These are phyloP conservation scores for Ruellia speciosa DNA, from an alignment of 305 asterid genomes.

Conservation along the genomic window DNA sequence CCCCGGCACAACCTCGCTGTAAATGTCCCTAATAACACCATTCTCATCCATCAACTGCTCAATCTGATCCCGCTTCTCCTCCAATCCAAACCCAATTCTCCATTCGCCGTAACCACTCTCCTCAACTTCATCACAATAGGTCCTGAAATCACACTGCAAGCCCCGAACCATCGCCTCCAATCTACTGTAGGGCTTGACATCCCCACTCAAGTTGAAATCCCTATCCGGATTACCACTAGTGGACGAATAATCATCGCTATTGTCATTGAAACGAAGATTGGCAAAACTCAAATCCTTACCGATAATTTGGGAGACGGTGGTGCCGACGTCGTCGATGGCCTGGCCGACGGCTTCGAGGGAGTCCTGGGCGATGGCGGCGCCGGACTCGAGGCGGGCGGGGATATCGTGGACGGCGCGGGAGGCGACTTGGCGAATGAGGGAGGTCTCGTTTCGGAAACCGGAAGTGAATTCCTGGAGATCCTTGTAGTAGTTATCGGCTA, in stretches of 20 bases:
- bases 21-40: slow-evolving; percentile 45
- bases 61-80: slow-evolving; percentile 44
- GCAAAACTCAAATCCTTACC: slow-evolving; percentile 58
- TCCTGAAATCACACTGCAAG: slow-evolving; percentile 51
- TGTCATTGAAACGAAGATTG: slow-evolving; percentile 27
- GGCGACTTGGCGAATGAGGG: slow-evolving; percentile 64
- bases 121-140: slow-evolving; percentile 61
- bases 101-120: slow-evolving; percentile 50
- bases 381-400: slow-evolving; percentile 74
- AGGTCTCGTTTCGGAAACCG: slow-evolving; percentile 58
- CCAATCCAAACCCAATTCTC: slow-evolving; percentile 54
- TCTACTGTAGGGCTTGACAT: slow-evolving; percentile 66
- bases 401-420: slow-evolving; percentile 63
- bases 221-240: slow-evolving; percentile 18
- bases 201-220: slow-evolving; percentile 20
- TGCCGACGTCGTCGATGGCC: slow-evolving; percentile 66
- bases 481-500: slow-evolving; percentile 66
- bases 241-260: slow-evolving; percentile 10
- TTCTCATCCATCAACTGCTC: slow-evolving; percentile 40
- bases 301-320: slow-evolving; percentile 55
- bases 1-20: slow-evolving; percentile 50
- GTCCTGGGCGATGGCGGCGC: slow-evolving; percentile 81
- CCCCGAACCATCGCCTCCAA: slow-evolving; percentile 51
- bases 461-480: slow-evolving; percentile 73
- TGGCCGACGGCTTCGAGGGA: slow-evolving; percentile 84